phyloP scores from a whole-genome alignment of 2,329 filamentous ascomycete species.

The Hypoxylon sp. region DNA sequence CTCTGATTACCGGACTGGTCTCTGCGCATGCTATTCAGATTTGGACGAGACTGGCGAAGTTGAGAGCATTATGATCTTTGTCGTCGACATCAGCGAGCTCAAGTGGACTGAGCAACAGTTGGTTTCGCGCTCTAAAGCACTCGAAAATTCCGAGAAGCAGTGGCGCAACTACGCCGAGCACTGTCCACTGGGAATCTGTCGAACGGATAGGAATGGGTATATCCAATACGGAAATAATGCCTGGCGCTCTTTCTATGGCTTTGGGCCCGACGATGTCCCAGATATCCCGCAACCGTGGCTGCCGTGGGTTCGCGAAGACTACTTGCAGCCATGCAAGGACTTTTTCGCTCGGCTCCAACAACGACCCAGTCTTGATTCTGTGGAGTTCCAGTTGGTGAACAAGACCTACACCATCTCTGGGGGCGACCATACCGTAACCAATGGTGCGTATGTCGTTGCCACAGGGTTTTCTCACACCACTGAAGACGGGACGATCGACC shows the following conservation, averaged over 20 bases:
- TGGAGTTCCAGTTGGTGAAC: slow-evolving; percentile 38
- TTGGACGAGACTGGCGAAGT: slow-evolving; percentile 37
- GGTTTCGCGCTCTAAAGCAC: slow-evolving; percentile 35
- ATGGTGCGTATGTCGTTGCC: slow-evolving; percentile 34
- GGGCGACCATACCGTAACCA: slow-evolving; percentile 36
- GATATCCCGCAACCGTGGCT: slow-evolving; percentile 38
- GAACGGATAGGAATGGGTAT: slow-evolving; percentile 39
- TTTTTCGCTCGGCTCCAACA: slow-evolving; percentile 31
- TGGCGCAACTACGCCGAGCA: slow-evolving; percentile 43
- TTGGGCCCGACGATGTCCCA: slow-evolving; percentile 16
- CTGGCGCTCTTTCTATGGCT: slow-evolving; percentile 39
- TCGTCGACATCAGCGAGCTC: slow-evolving; percentile 43
- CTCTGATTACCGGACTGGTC: slow-evolving; percentile 38
- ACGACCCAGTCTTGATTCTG: slow-evolving; percentile 26
- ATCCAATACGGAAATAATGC: slow-evolving; percentile 41
- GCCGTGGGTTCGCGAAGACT: slow-evolving; percentile 34
- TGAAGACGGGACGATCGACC: slow-evolving; percentile 38
- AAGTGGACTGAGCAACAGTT: slow-evolving; percentile 44
- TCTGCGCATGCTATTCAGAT: slow-evolving; percentile 43
- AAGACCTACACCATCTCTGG: slow-evolving; percentile 38
- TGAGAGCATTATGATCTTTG: slow-evolving; percentile 41
- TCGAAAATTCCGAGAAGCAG: slow-evolving; percentile 40
- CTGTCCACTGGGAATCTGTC: slow-evolving; percentile 41
- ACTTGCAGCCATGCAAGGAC: slow-evolving; percentile 31
- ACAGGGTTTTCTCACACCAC: slow-evolving; percentile 41